These are phyloP conservation scores for Microstegium vimineum DNA, from an alignment of 176 grass and related monocot species.

Conservation along the genomic window DNA sequence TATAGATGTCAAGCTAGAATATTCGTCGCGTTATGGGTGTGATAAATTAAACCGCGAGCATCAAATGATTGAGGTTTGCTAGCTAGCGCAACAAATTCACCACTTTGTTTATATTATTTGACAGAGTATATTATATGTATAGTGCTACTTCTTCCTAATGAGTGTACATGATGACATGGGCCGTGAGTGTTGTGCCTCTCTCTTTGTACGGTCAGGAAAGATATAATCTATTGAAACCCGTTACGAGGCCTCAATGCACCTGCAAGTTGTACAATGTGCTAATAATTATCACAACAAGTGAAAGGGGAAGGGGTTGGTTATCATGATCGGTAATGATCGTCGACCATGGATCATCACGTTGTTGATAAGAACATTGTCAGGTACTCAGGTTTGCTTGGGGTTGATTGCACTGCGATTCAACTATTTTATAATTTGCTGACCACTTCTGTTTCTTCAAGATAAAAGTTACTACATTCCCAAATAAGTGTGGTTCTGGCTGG, in stretches of 20 bases:
- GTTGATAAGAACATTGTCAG: background rate
- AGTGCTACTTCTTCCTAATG: conserved; percentile 36
- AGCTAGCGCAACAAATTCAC: conserved; percentile 20
- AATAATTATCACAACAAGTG: conserved; percentile 28
- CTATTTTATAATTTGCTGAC: background rate
- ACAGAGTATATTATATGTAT: conserved; percentile 26
- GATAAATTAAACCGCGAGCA: conserved; percentile 23
- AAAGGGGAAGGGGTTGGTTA: background rate
- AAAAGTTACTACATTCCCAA: too few species aligned
- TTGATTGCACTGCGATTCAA: background rate
- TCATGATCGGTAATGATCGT: conserved; percentile 36
- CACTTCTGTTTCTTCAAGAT: too few species aligned
- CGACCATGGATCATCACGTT: background rate
- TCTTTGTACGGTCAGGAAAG: conserved; percentile 31
- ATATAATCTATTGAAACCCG: conserved; percentile 33
- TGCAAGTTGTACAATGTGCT: background rate
- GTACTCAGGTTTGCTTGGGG: background rate
- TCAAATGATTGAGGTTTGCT: conserved; percentile 21
- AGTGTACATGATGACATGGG: conserved; percentile 51
- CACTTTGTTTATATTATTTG: conserved; percentile 13
- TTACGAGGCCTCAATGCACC: conserved; percentile 18
- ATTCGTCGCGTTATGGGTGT: background rate
- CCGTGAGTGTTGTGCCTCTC: conserved; percentile 23
- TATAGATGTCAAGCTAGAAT: conserved; percentile 29
- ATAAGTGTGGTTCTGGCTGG: too few species aligned